Conservation (phyloP, 176 grass and related monocot genomes). For the Aegilops sharonensis region DNA sequence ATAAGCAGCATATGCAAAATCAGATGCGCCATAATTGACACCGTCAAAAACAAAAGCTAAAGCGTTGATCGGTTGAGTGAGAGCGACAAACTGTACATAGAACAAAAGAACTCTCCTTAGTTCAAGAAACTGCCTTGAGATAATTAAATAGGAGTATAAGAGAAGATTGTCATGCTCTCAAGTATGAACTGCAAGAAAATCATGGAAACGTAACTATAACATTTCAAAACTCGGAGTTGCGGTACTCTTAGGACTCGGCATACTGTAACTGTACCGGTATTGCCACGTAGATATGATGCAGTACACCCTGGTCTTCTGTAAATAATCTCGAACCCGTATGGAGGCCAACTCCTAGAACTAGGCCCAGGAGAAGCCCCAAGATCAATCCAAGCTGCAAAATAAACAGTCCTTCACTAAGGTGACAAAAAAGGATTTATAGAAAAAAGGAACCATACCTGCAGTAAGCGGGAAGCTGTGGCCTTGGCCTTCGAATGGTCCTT, state of each 20-base stretch:
- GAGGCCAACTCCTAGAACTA: conserved; percentile 63
- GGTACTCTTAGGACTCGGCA: background rate
- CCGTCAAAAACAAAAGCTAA: conserved; percentile 93
- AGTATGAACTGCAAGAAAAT: background rate
- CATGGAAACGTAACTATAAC: background rate
- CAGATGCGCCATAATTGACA: conserved; percentile 88
- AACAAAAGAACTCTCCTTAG: background rate
- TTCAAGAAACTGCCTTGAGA: background rate
- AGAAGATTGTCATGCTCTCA: background rate
- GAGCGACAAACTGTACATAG: conserved; percentile 60
- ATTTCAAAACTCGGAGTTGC: conserved; percentile 3
- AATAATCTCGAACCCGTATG: conserved; percentile 69
- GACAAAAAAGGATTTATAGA: background rate
- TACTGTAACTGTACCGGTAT: conserved; percentile 58
- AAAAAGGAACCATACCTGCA: conserved; percentile 56
- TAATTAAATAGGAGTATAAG: background rate
- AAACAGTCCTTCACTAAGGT: background rate
- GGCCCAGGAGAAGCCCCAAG: conserved; percentile 59
- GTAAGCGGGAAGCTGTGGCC: conserved; percentile 64
- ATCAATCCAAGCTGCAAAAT: conserved; percentile 58
- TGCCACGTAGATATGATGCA: conserved; percentile 60
- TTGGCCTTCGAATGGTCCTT: conserved; percentile 54
- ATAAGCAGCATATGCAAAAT: conserved; percentile 84
- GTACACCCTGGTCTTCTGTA: conserved; percentile 54
- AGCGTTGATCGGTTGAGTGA: conserved; percentile 83